These are phyloP conservation scores for Groenewaldozyma tartarivorans DNA, from an alignment of 805 yeast genomes.

Conservation along the genomic window DNA sequence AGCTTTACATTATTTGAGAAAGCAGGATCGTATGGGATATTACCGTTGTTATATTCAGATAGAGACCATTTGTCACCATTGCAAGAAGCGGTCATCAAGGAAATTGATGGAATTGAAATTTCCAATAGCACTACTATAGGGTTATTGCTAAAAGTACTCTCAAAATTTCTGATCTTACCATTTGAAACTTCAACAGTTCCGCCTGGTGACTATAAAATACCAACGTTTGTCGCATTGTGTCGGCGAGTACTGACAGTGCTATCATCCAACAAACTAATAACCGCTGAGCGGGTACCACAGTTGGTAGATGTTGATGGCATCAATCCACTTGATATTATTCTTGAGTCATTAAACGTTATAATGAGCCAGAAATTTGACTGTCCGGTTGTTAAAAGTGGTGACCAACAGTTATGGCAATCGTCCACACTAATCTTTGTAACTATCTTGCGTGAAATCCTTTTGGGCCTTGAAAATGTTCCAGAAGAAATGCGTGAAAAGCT, in stretches of 20 bases:
- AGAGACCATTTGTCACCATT: constrained; percentile 47
- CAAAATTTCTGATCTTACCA: constrained; percentile 4
- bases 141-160: constrained; percentile 4
- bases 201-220: constrained; percentile 5
- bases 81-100: constrained; percentile 49
- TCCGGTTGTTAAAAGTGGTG: constrained; percentile 4
- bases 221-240: constrained; percentile 12
- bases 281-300: not conserved
- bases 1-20: constrained; percentile 53
- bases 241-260: constrained; percentile 6
- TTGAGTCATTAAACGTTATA: constrained; percentile 7
- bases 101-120: constrained; percentile 29
- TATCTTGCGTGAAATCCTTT: constrained; percentile 4
- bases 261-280: not conserved
- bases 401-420: constrained; percentile 18
- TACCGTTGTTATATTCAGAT: constrained; percentile 52
- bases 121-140: constrained; percentile 3
- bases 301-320: constrained; percentile 1
- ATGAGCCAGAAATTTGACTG: constrained; percentile 14
- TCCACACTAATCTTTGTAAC: constrained; percentile 12
- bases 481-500: constrained; percentile 27
- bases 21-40: constrained; percentile 63
- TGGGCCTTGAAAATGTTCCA: constrained; percentile 17
- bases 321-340: constrained; percentile 7
- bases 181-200: constrained; percentile 1